Evolutionary conservation across 352 stramenopile genomes (phyloP).

Genomic region (Phytophthora constricta): DNA sequence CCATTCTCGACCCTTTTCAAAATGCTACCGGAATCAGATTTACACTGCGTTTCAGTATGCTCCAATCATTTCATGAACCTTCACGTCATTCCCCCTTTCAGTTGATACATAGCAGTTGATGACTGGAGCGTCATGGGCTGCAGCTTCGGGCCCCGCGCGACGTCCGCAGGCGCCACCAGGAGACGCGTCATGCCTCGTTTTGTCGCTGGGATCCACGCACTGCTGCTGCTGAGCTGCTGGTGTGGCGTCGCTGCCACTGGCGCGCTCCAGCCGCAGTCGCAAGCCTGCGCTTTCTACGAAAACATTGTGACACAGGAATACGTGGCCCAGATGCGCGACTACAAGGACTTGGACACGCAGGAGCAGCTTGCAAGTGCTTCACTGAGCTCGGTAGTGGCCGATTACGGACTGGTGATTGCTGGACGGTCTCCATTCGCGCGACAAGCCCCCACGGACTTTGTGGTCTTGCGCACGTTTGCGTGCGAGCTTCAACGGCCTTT

Average conservation of each 20-base stretch:
- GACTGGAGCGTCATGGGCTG: slow-evolving; percentile 24
- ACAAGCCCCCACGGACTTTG: slow-evolving; percentile 67
- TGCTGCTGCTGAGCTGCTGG: slow-evolving; percentile 13
- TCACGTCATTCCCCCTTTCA: too few relatives aligned
- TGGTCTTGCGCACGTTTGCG: slow-evolving; percentile 55
- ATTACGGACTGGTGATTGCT: slow-evolving; percentile 37
- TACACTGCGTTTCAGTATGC: slow-evolving; percentile 18
- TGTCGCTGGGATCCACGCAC: slow-evolving; percentile 13
- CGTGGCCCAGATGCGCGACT: slow-evolving; percentile 44
- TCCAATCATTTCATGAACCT: too few relatives aligned
- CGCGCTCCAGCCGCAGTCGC: slow-evolving; percentile 20
- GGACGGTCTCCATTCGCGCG: slow-evolving; percentile 34
- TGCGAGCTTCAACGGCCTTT: slow-evolving; percentile 29
- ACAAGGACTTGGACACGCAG: slow-evolving; percentile 37
- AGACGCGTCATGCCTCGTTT: not conserved
- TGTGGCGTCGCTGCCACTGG: not conserved
- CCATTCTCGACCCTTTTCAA: slow-evolving; percentile 27
- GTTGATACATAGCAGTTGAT: slow-evolving; percentile 20
- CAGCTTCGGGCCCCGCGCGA: slow-evolving; percentile 12
- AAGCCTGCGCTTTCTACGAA: slow-evolving; percentile 47
- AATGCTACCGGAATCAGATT: slow-evolving; percentile 24
- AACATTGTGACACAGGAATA: slow-evolving; percentile 41
- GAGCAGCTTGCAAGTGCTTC: slow-evolving; percentile 39
- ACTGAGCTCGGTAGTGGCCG: slow-evolving; percentile 17
- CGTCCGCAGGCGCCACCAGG: slow-evolving; percentile 6